phyloP scores from a whole-genome alignment of 2,329 filamentous ascomycete genomes.

The Colletotrichum eremochloae region DNA sequence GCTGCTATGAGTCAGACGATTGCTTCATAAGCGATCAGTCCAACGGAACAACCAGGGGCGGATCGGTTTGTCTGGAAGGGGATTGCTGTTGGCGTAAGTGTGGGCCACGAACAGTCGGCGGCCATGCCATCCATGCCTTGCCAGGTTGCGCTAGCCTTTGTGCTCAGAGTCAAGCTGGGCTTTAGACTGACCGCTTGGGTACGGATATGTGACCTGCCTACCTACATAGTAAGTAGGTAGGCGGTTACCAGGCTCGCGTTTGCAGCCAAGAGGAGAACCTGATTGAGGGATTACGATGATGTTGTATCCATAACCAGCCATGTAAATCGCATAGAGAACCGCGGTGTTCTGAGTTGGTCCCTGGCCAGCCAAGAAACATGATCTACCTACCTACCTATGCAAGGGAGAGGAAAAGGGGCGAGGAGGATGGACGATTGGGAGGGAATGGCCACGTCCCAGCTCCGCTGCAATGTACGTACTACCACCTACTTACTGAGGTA shows the following conservation, averaged over 20 bases:
- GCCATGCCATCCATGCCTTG: background rate
- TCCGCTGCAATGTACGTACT: too few relatives aligned
- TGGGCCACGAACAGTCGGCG: too few relatives aligned
- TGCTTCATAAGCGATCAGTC: conserved; percentile 9
- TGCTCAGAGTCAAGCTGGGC: background rate
- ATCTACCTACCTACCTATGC: background rate
- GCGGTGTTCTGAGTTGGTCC: background rate
- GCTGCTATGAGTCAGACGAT: conserved; percentile 4
- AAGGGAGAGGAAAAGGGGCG: conserved; percentile 13
- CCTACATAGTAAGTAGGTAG: background rate
- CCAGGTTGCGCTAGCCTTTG: background rate
- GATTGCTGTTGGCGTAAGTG: background rate
- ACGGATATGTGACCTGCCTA: background rate
- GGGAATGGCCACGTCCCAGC: background rate
- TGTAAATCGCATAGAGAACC: background rate
- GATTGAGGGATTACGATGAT: conserved; percentile 11
- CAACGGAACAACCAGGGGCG: conserved; percentile 6
- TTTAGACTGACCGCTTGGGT: conserved; percentile 9
- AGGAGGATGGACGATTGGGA: background rate
- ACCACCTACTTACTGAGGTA: too few relatives aligned
- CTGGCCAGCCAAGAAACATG: background rate
- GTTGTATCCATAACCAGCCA: background rate
- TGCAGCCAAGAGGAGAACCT: background rate
- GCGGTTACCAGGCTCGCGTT: background rate
- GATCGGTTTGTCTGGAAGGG: conserved; percentile 10